A percentile compares a stretch with the other conserved stretches of the same genome.
Conservation (phyloP, 306 rosid genomes). For the Lablab purpureus region DNA sequence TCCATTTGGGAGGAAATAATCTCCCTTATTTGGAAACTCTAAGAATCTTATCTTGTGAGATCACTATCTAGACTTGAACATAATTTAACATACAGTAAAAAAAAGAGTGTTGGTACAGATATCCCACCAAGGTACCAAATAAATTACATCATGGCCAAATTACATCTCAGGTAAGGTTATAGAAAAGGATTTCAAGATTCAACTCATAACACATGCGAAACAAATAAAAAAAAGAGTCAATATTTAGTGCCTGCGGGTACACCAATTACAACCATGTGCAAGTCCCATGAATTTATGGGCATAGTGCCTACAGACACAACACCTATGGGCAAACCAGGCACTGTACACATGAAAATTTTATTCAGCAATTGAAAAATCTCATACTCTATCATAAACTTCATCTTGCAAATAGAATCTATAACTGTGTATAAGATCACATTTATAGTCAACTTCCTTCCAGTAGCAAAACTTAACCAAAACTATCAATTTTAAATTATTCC, state of each 20-base stretch:
- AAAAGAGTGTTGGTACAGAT: neutral
- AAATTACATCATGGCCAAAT: neutral
- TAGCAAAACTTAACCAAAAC: conserved; percentile 7
- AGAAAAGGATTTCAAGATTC: neutral
- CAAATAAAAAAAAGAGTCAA: no score
- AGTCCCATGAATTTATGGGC: neutral
- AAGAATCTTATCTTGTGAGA: conserved; percentile 25
- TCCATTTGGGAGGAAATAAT: conserved; percentile 6
- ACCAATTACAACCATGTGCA: neutral
- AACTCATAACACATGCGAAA: neutral
- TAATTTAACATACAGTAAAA: conserved; percentile 4
- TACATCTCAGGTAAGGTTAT: neutral
- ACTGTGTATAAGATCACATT: neutral
- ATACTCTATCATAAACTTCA: neutral
- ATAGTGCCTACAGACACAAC: no score
- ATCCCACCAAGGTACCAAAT: neutral
- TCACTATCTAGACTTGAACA: neutral
- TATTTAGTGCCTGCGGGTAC: neutral
- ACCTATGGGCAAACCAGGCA: neutral
- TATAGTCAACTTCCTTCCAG: conserved; percentile 19
- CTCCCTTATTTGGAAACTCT: conserved; percentile 25
- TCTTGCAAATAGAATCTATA: conserved; percentile 1
- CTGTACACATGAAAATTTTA: neutral
- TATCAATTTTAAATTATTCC: neutral
- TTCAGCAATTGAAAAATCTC: neutral